A percentile compares a stretch with the other conserved stretches of the same genome.
Conservation (phyloP, 2,329 filamentous ascomycete species). For the Ceratocystis colombiana region DNA sequence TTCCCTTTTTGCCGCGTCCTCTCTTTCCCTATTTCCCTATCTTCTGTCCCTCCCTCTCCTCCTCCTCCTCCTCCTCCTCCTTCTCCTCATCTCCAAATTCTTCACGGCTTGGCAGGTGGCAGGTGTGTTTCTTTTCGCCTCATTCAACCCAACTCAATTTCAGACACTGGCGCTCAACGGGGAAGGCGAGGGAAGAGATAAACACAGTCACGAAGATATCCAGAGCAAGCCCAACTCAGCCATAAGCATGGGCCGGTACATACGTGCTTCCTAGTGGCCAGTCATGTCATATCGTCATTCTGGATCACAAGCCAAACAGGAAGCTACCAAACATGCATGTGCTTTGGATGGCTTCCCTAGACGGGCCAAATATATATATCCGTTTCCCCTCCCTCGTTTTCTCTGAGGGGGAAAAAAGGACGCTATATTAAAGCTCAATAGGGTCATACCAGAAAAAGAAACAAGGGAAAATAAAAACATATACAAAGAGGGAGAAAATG, state of each 20-base stretch:
- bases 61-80: background rate
- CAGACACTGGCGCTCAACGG: background rate
- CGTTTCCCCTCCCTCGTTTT: background rate
- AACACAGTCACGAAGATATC: background rate
- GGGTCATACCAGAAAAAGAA: background rate
- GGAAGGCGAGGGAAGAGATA: background rate
- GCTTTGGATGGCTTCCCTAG: background rate
- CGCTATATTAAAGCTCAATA: no score
- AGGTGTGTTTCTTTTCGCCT: constrained; percentile 9
- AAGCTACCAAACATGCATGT: background rate
- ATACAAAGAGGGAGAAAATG: background rate
- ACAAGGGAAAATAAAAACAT: background rate
- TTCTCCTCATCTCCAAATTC: background rate
- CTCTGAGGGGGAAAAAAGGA: background rate
- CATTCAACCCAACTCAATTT: background rate
- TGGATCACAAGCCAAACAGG: background rate
- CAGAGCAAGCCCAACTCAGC: background rate
- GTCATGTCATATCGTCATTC: background rate
- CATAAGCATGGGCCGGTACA: background rate
- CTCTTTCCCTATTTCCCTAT: no score
- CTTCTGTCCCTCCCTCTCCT: background rate
- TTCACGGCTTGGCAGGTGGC: constrained; percentile 12
- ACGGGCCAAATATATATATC: background rate
- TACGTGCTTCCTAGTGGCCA: background rate
- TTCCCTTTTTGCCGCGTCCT: background rate